A percentile compares a stretch with the other conserved stretches of the same genome.
These are phyloP conservation scores for Metschnikowia koreensis DNA, from an alignment of 805 yeast genomes.

Conservation along the genomic window DNA sequence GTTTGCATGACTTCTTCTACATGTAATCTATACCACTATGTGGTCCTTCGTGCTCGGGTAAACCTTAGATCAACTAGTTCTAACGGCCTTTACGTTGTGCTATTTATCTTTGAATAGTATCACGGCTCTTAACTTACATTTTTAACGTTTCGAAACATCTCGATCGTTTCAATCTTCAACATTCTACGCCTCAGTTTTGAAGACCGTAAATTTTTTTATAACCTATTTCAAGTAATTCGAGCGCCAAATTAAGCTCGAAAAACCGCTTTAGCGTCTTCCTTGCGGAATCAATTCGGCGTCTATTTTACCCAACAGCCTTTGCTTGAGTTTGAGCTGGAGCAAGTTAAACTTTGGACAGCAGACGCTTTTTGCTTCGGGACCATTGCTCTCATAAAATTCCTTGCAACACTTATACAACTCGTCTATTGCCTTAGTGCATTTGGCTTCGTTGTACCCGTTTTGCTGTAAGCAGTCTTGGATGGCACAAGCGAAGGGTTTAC, in stretches of 20 bases:
- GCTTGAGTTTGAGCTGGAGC: slow-evolving; percentile 62
- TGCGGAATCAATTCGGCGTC: slow-evolving; percentile 52
- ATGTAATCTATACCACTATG: slow-evolving; percentile 45
- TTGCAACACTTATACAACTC: slow-evolving; percentile 73
- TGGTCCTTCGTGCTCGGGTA: slow-evolving; percentile 87
- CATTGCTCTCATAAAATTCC: slow-evolving; percentile 58
- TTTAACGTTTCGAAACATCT: neutral
- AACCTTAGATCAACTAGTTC: slow-evolving; percentile 71
- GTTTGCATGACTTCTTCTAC: slow-evolving; percentile 49
- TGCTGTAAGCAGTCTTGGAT: slow-evolving; percentile 74
- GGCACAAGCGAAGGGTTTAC: slow-evolving; percentile 79
- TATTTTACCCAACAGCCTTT: slow-evolving; percentile 52
- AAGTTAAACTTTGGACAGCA: slow-evolving; percentile 77
- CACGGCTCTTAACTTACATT: slow-evolving; percentile 77
- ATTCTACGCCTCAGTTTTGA: neutral
- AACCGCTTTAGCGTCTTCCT: neutral
- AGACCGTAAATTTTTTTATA: neutral
- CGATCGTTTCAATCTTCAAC: neutral
- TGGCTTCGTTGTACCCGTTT: slow-evolving; percentile 66
- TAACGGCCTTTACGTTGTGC: slow-evolving; percentile 60
- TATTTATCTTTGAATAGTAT: slow-evolving; percentile 40
- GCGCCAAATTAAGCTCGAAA: no score
- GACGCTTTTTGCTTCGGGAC: slow-evolving; percentile 57
- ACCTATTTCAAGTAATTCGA: neutral
- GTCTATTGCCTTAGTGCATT: slow-evolving; percentile 69